Conservation (phyloP, 345 rosid species). For the Theobroma cacao region DNA sequence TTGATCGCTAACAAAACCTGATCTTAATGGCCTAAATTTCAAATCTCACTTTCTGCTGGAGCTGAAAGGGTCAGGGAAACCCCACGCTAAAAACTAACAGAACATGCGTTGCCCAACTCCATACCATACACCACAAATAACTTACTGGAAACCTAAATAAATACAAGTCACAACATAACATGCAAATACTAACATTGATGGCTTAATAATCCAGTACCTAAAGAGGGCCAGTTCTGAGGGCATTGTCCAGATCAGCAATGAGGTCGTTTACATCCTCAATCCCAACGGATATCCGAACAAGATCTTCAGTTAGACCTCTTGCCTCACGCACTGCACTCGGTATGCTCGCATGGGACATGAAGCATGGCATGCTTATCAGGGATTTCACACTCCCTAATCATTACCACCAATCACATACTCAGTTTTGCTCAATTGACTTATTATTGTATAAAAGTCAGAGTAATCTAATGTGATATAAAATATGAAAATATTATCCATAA, state of each 20-base stretch:
- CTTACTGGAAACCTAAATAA: neutral
- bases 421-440: no score
- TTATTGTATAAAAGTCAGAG: no score
- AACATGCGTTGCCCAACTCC: neutral
- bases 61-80: no score
- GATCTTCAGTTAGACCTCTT: conserved; percentile 92
- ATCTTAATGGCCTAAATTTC: no score
- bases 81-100: no score
- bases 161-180: neutral
- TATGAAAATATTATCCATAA: neutral
- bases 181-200: neutral
- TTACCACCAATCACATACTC: neutral
- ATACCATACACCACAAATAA: neutral
- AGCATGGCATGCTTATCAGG: conserved; percentile 96
- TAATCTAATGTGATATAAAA: neutral
- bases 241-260: conserved; percentile 75
- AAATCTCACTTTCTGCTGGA: no score
- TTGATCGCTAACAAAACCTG: no score
- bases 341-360: conserved; percentile 97
- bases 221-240: conserved; percentile 61
- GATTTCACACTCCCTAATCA: conserved; percentile 86
- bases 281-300: conserved; percentile 83
- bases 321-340: conserved; percentile 78
- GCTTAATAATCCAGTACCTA: conserved; percentile 15
- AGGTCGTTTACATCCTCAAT: conserved; percentile 92